phyloP scores from a whole-genome alignment of 2,329 filamentous ascomycete genomes.

The Penicillium crustosum region DNA sequence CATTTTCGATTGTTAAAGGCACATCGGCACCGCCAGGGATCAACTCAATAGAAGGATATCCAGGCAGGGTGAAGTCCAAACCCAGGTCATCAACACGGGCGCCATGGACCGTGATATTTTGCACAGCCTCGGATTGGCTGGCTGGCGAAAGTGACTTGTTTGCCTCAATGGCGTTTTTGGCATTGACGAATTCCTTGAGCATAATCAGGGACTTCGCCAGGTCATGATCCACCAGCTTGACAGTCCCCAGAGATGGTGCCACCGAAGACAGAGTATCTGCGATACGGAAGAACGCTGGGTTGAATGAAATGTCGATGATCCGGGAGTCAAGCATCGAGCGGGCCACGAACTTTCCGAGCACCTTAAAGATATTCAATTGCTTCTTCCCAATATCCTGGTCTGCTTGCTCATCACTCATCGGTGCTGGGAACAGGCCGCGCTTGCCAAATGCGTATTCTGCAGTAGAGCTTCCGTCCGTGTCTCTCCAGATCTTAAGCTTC shows the following conservation, averaged over 20 bases:
- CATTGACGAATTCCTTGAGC: conserved; percentile 80
- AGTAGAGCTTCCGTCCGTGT: conserved; percentile 72
- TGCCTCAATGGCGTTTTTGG: conserved; percentile 79
- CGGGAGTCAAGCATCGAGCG: conserved; percentile 97
- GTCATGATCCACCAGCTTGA: conserved; percentile 84
- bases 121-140: conserved; percentile 69
- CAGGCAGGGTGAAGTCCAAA: conserved; percentile 91
- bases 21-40: conserved; percentile 71
- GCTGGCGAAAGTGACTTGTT: conserved; percentile 63
- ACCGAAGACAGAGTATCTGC: conserved; percentile 68
- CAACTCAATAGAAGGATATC: conserved; percentile 83
- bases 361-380: conserved; percentile 83
- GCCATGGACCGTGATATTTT: conserved; percentile 71
- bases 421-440: conserved; percentile 85
- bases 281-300: conserved; percentile 95
- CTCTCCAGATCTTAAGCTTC: conserved; percentile 94
- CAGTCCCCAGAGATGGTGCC: conserved; percentile 79
- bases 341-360: conserved; percentile 95
- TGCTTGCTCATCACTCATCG: conserved; percentile 77
- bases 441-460: conserved; percentile 83
- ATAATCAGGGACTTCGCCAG: conserved; percentile 81
- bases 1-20: conserved; percentile 82
- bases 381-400: conserved; percentile 77
- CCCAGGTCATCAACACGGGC: conserved; percentile 81
- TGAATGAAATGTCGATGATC: conserved; percentile 97